Percentiles rank a stretch among this genome's conserved stretches.
Evolutionary conservation across 768 basidiomycete species (phyloP).

Genomic region (Collybiopsis luxurians): DNA sequence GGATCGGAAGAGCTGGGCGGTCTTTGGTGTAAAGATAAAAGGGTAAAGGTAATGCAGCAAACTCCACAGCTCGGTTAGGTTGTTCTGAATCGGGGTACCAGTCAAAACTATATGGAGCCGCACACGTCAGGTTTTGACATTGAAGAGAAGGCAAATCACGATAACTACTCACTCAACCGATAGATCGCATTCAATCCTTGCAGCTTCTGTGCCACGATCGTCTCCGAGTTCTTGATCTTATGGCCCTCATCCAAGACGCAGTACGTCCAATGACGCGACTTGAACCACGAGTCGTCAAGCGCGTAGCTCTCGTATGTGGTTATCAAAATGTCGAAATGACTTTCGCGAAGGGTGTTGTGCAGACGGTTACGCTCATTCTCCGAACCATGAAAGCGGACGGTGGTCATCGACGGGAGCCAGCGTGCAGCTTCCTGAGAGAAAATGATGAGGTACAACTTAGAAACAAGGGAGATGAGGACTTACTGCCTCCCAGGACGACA

Average conservation of each 20-base stretch:
- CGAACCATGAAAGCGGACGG: constrained; percentile 62
- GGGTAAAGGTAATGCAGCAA: constrained; percentile 58
- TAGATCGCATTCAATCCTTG: constrained; percentile 55
- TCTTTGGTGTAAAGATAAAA: constrained; percentile 43
- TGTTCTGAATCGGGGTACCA: constrained; percentile 74
- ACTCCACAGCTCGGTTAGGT: constrained; percentile 56
- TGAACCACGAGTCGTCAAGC: constrained; percentile 60
- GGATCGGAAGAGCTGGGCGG: constrained; percentile 46
- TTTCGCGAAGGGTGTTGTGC: constrained; percentile 38
- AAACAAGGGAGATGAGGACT: constrained; percentile 9
- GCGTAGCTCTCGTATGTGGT: constrained; percentile 70
- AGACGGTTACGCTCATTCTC: constrained; percentile 52
- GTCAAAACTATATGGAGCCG: constrained; percentile 56
- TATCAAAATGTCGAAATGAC: constrained; percentile 51
- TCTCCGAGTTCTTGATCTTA: constrained; percentile 68
- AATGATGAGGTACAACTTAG: neutral
- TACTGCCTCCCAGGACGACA: constrained; percentile 57
- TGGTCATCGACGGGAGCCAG: constrained; percentile 50
- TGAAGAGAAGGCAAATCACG: neutral
- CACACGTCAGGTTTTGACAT: neutral
- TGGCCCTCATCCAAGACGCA: constrained; percentile 69
- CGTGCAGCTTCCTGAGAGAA: constrained; percentile 45
- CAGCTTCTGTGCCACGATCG: constrained; percentile 48
- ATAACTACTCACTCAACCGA: constrained; percentile 44
- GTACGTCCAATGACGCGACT: constrained; percentile 53